Conservation (phyloP, 225 moss, liverwort and hornwort genomes). For the Pleurozium schreberi region DNA sequence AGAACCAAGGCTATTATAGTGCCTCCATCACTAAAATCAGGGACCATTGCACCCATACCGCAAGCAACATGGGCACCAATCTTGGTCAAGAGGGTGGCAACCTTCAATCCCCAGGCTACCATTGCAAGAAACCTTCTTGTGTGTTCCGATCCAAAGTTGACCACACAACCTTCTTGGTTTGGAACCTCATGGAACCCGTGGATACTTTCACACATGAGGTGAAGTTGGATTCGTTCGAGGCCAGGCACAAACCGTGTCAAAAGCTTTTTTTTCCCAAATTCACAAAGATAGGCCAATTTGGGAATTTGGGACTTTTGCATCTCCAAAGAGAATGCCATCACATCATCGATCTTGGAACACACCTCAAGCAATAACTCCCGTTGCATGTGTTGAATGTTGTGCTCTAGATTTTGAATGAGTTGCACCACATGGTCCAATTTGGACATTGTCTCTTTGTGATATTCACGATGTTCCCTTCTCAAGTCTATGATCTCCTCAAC, state of each 20-base stretch:
- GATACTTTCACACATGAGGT: neutral
- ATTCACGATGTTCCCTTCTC: neutral
- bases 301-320: neutral
- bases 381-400: neutral
- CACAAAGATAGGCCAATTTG: neutral
- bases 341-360: neutral
- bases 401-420: fast-evolving
- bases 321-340: neutral
- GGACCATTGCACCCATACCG: too few relatives aligned
- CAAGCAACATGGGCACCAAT: too few relatives aligned
- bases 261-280: neutral
- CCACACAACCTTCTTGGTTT: too few relatives aligned
- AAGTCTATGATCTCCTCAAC: neutral
- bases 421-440: neutral
- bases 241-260: neutral
- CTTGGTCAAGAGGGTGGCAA: too few relatives aligned
- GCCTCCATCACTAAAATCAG: too few relatives aligned
- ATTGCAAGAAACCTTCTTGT: too few relatives aligned
- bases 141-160: too few relatives aligned
- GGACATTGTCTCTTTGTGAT: neutral
- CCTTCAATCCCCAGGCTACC: too few relatives aligned
- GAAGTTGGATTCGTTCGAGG: neutral
- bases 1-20: neutral
- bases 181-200: neutral
- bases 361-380: neutral